Conservation (phyloP, 192 early-diverging fungal genomes). For the Phycomyces blakesleeanus region DNA sequence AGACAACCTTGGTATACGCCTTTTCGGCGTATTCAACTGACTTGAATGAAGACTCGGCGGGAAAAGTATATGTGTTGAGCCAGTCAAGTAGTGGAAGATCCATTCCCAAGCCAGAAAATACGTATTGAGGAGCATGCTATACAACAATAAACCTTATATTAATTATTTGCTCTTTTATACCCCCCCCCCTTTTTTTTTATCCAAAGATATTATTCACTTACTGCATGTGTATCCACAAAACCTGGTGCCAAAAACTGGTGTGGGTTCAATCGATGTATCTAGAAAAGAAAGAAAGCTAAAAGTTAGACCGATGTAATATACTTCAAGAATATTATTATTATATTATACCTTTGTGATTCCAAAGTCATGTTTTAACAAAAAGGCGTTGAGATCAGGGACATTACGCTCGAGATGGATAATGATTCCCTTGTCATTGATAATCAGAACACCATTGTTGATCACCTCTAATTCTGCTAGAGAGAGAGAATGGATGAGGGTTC, state of each 20-base stretch:
- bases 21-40: slow-evolving; percentile 61
- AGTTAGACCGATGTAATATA: too few relatives aligned
- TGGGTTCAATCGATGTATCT: slow-evolving; percentile 39
- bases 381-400: slow-evolving; percentile 35
- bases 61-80: slow-evolving; percentile 91
- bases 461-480: slow-evolving; percentile 57
- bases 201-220: slow-evolving; percentile 28
- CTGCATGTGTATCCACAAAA: slow-evolving; percentile 88
- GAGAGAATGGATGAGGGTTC: slow-evolving; percentile 32
- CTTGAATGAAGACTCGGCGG: slow-evolving; percentile 71
- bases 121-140: slow-evolving; percentile 88
- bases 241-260: slow-evolving; percentile 86
- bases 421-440: slow-evolving; percentile 60
- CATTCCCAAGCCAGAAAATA: slow-evolving; percentile 84
- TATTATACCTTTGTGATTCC: slow-evolving; percentile 8
- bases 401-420: slow-evolving; percentile 61
- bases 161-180: background rate
- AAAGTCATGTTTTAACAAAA: background rate
- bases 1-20: slow-evolving; percentile 67
- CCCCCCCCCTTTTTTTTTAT: background rate
- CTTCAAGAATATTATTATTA: background rate
- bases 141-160: background rate
- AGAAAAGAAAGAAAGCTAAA: too few relatives aligned
- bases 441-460: slow-evolving; percentile 59
- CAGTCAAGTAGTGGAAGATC: slow-evolving; percentile 87